phyloP scores from a whole-genome alignment of 352 stramenopile species.

The Phytophthora rubi region DNA sequence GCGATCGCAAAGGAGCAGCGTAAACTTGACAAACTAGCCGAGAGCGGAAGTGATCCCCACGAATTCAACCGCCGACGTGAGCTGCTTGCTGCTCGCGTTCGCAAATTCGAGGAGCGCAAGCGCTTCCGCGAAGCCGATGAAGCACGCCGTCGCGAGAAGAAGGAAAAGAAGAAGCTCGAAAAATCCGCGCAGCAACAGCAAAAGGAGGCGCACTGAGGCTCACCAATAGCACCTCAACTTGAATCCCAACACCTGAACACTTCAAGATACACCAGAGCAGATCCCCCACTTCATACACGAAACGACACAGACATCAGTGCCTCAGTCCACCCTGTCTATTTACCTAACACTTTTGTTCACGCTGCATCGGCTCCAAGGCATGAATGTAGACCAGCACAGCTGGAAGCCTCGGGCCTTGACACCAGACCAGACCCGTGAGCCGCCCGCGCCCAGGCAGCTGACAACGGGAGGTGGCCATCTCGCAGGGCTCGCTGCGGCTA shows the following conservation, averaged over 20 bases:
- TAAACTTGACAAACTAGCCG: constrained; percentile 60
- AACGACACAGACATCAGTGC: constrained; percentile 14
- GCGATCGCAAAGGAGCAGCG: constrained; percentile 71
- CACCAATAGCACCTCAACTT: neutral
- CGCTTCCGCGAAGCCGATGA: constrained; percentile 50
- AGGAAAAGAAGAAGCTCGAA: constrained; percentile 36
- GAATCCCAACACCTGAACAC: neutral
- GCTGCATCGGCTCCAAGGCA: neutral
- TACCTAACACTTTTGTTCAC: constrained; percentile 27
- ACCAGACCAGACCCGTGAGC: constrained; percentile 9
- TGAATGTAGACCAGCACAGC: neutral
- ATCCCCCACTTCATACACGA: neutral
- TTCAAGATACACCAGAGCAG: constrained; percentile 17
- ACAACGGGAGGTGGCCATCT: constrained; percentile 1
- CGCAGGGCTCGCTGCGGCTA: constrained; percentile 13
- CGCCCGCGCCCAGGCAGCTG: neutral
- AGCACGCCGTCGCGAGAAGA: constrained; percentile 37
- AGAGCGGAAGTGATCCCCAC: constrained; percentile 31
- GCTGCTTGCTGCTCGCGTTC: constrained; percentile 50
- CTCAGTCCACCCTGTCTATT: constrained; percentile 35
- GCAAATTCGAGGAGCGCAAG: constrained; percentile 53
- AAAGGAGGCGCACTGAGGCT: neutral
- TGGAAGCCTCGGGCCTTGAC: constrained; percentile 4
- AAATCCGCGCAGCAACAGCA: constrained; percentile 9
- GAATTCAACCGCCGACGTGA: constrained; percentile 63